Conservation (phyloP, 2,329 filamentous ascomycete species). For the Curvularia spicifera region DNA sequence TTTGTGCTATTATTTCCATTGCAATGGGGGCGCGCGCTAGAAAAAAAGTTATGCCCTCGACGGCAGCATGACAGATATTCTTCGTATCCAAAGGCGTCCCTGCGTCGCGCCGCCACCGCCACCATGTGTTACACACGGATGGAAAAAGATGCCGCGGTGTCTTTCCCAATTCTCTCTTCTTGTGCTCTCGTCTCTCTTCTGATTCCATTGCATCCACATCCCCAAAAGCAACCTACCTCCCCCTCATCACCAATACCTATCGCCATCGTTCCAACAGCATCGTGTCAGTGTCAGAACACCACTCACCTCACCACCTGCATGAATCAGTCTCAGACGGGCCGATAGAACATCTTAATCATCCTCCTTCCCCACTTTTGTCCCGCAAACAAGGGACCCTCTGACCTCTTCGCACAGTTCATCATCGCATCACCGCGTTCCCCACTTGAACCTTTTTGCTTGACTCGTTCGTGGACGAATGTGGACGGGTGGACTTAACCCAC, state of each 20-base stretch:
- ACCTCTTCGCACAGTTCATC: background rate
- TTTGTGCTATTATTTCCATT: background rate
- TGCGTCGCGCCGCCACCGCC: too few relatives aligned
- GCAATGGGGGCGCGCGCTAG: background rate
- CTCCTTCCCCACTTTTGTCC: background rate
- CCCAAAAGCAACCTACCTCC: too few relatives aligned
- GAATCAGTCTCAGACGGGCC: background rate
- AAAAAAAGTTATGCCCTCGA: background rate
- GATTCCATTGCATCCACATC: too few relatives aligned
- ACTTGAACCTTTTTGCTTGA: background rate
- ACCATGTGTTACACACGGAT: too few relatives aligned
- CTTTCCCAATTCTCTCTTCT: too few relatives aligned
- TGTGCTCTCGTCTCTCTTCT: too few relatives aligned
- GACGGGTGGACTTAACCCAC: background rate
- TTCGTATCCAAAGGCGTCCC: background rate
- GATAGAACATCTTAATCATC: background rate
- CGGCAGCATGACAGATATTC: background rate
- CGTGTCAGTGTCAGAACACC: too few relatives aligned
- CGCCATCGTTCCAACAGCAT: too few relatives aligned
- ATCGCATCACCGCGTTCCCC: background rate
- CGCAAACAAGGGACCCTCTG: background rate
- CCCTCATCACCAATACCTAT: too few relatives aligned
- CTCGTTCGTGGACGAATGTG: background rate
- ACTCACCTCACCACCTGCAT: background rate
- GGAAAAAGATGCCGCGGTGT: too few relatives aligned